Base-by-base conservation (phyloP, 2,329 filamentous ascomycete genomes). In the Byssochlamys sp. region DNA sequence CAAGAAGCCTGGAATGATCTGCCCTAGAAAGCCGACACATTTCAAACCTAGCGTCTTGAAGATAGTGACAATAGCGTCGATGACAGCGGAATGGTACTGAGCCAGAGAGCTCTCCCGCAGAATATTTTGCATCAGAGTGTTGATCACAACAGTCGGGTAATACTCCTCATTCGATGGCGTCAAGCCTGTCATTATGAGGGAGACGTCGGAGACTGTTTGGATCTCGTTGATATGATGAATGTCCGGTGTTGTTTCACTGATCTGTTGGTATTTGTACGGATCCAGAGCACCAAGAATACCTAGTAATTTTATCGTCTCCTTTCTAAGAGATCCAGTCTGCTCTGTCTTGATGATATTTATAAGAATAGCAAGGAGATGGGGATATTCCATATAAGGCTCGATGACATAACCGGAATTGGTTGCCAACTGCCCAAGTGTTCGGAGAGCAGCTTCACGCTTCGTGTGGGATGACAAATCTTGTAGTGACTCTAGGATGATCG, bases 391-490 rank as follows among this genome's bases (percentile, higher is more conserved):
- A 67, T 99, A 99, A 0, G 95, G 95, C 57, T 91, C 86, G 59
- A 99, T 97, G 55, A 99, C 95, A 75, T 99, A 99, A 64, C 95
- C 94, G 11, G 91, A 94, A 73, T 96, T 97, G 68, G 91, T 95
- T 4, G 94, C 91, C 56, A 99, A 78, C 69, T 97, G 91, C 24
- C 92, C 92, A 0, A 99, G 80, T 0, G 94, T 94, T 63, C 89
- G 89, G 31, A 99, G 79, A 2, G 94, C 92, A 4, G 95, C 90
- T 72, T 96, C 91, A 57, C 94, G 86, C 75, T 97, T 97, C 52
- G 85, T 81, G 52, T 90, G 87, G 2, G 92, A 96, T 63, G 90
- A 91, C 65, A 97, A 87, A 69, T 99, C 94, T 72, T 99, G 92
- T 55, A 99, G 79, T 28, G 92, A 91, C 60, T 94, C 88, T 59